phyloP scores from a whole-genome alignment of 2,329 filamentous ascomycete species.

The Aspergillus viridinutans region DNA sequence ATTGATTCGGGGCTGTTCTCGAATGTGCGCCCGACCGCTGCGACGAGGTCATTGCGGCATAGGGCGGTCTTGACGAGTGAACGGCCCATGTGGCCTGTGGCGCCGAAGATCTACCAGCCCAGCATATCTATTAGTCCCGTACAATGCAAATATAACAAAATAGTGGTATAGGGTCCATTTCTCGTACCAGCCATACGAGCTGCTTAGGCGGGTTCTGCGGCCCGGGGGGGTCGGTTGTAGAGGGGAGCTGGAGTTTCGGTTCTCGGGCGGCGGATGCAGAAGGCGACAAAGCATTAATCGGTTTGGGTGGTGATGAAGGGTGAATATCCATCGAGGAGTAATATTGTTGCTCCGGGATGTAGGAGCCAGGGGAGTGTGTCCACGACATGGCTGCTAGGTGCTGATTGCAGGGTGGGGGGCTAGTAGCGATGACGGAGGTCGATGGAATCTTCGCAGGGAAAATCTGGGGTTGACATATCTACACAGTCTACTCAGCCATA shows the following conservation, averaged over 20 bases:
- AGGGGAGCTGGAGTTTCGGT: constrained; percentile 61
- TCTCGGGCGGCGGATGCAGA: constrained; percentile 30
- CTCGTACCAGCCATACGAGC: constrained; percentile 80
- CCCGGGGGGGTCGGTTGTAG: constrained; percentile 80
- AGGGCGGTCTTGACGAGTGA: constrained; percentile 81
- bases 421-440: background rate
- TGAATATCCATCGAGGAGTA: constrained; percentile 22
- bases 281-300: constrained; percentile 13
- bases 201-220: constrained; percentile 65
- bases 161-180: background rate
- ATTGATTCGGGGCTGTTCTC: constrained; percentile 72
- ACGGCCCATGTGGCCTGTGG: constrained; percentile 94
- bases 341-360: constrained; percentile 1
- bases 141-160: constrained; percentile 1
- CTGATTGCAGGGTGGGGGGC: background rate
- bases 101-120: constrained; percentile 71
- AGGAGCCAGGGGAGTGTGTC: constrained; percentile 1
- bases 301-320: constrained; percentile 23
- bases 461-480: constrained; percentile 13
- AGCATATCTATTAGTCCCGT: background rate
- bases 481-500: background rate
- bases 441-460: constrained; percentile 21
- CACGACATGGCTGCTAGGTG: background rate
- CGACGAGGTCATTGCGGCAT: constrained; percentile 74
- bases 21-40: constrained; percentile 76